Conservation (phyloP, 345 rosid species). For the Geranium brycei region DNA sequence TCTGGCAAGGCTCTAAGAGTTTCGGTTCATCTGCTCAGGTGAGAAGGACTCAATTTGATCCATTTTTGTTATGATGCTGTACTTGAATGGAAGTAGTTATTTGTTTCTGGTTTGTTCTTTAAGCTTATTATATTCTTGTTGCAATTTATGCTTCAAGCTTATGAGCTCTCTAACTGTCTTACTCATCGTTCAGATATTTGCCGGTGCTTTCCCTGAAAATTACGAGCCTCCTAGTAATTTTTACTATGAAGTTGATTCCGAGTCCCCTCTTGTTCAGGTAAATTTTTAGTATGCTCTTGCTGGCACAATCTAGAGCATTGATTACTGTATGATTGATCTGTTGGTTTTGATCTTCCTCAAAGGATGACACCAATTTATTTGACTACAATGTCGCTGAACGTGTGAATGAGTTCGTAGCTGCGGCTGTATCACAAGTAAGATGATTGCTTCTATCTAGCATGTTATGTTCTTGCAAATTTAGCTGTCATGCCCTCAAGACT, state of each 20-base stretch:
- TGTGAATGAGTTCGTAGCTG: slow-evolving; percentile 82
- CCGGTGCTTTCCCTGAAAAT: slow-evolving; percentile 83
- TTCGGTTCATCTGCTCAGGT: slow-evolving; percentile 86
- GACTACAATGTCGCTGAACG: slow-evolving; percentile 95
- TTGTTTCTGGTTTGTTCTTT: too few species aligned
- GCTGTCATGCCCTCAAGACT: too few species aligned
- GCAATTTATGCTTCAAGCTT: background rate
- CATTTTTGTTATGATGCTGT: background rate
- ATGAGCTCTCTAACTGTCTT: too few species aligned
- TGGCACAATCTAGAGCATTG: background rate
- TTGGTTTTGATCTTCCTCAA: slow-evolving; percentile 15
- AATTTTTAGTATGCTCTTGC: background rate
- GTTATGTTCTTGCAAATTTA: too few species aligned
- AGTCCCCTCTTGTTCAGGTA: slow-evolving; percentile 79
- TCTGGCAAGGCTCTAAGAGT: slow-evolving; percentile 86
- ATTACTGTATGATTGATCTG: background rate
- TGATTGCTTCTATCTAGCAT: background rate
- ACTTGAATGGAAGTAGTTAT: too few species aligned
- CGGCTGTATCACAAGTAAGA: slow-evolving; percentile 80
- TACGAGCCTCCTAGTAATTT: slow-evolving; percentile 91
- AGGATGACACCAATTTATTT: slow-evolving; percentile 70
- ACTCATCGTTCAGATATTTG: slow-evolving; percentile 45
- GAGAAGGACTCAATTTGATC: background rate
- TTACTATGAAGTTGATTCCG: slow-evolving; percentile 81
- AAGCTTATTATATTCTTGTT: slow-evolving; percentile 8